Evolutionary conservation across 1,139 yeast genomes (phyloP), one percentile per base, ranked within the genome.

Genomic region (Sugiyamaella paludigena): DNA sequence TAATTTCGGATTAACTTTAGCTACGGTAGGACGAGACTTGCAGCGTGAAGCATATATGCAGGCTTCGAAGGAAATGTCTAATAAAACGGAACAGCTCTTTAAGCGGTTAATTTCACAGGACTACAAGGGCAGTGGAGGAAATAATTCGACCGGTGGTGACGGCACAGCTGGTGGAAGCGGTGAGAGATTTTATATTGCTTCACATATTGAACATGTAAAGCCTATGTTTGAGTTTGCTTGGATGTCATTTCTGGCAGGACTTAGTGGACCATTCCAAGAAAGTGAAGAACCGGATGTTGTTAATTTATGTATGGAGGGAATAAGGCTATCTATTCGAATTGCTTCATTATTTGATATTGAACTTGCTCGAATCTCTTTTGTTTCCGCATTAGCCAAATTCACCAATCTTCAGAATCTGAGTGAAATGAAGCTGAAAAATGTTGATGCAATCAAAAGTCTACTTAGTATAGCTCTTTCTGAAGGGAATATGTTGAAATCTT

Each of bases 171-270:
- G 24, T 3, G 31, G 36, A 28, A 19, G 24, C 5, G 16, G 28
- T 33, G 33, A 26, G 16, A 24, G 37, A 38, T 78, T 74, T 58
- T 77, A 74, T 57, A 78, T 80, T 48, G 83, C 96, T 0, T 83
- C 92, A 2, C 92, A 86, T 64, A 81, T 87, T 15, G 94, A 88
- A 57, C 97, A 92, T 65, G 96, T 91, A 19, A 85, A 80, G 62
- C 92, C 97, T 1, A 87, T 94, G 64, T 92, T 92, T 69, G 97
- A 91, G 61, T 88, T 88, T 11, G 74, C 87, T 43, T 94, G 99
- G 99, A 89, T 92, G 97, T 88, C 97, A 0, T 79, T 92, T 47
- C 74, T 94, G 57, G 98, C 97, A 5, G 97, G 96, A 0, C 75
- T 94, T 47, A 88, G 97, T 0, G 94, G 95, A 2, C 95, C 96